Conservation (phyloP, 2,329 filamentous ascomycete species). For the Penicillium verrucosum region DNA sequence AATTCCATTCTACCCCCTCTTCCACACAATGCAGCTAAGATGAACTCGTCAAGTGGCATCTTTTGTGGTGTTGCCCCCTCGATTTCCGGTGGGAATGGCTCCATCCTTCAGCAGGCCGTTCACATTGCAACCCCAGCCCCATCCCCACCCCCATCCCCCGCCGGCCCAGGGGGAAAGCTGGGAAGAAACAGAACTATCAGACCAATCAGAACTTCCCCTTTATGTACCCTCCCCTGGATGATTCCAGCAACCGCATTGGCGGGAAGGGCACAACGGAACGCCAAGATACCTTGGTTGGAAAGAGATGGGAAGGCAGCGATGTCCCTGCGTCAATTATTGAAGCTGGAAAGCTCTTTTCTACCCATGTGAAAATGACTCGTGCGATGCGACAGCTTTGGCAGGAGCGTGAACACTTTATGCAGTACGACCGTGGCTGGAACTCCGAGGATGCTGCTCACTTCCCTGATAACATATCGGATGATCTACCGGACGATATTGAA, state of each 20-base stretch:
- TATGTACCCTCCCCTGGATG: constrained; percentile 89
- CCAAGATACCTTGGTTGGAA: constrained; percentile 75
- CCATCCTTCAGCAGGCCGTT: constrained; percentile 91
- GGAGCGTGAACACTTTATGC: constrained; percentile 85
- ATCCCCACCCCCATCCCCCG: constrained; percentile 89
- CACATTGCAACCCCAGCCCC: constrained; percentile 98
- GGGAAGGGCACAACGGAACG: constrained; percentile 81
- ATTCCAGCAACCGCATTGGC: constrained; percentile 81
- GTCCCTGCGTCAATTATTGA: constrained; percentile 91
- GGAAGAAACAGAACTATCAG: constrained; percentile 98
- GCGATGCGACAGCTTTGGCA: constrained; percentile 94
- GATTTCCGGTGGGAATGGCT: constrained; percentile 49
- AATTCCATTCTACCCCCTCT: constrained; percentile 85
- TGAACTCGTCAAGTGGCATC: constrained; percentile 60
- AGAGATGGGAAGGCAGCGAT: constrained; percentile 89
- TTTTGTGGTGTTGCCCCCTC: constrained; percentile 54
- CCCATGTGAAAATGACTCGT: constrained; percentile 83
- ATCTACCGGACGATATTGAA: constrained; percentile 44
- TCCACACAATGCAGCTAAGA: constrained; percentile 67
- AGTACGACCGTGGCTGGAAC: constrained; percentile 87
- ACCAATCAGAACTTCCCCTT: constrained; percentile 99
- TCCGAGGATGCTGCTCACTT: constrained; percentile 39
- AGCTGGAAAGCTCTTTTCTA: constrained; percentile 87
- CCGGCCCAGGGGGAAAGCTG: constrained; percentile 80
- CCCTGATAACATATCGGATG: constrained; percentile 30